A percentile compares a stretch with the other conserved stretches of the same genome.
These are phyloP conservation scores for Saccharomyces uvarum DNA, from an alignment of 1,139 yeast genomes.

Conservation along the genomic window DNA sequence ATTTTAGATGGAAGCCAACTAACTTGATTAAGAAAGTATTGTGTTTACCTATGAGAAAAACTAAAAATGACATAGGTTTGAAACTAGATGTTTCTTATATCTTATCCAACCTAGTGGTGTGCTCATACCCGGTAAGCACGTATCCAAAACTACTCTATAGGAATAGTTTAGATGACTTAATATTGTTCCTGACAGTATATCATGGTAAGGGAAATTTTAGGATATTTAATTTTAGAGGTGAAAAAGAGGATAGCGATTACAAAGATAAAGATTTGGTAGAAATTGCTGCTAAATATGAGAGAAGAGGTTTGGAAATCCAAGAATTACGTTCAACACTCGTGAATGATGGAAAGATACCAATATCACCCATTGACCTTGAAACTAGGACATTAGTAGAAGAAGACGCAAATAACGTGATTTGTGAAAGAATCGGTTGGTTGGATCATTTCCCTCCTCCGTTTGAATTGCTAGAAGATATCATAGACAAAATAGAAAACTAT, in stretches of 20 bases:
- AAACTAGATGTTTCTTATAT: slow-evolving; percentile 59
- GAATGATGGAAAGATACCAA: not conserved
- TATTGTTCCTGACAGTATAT: slow-evolving; percentile 40
- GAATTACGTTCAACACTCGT: not conserved
- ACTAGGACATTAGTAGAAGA: not conserved
- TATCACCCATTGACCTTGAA: not conserved
- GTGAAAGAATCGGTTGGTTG: slow-evolving; percentile 37
- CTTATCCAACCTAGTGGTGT: slow-evolving; percentile 52
- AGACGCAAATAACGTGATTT: slow-evolving; percentile 3
- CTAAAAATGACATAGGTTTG: slow-evolving; percentile 24
- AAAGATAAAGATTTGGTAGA: slow-evolving; percentile 31
- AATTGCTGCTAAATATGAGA: not conserved
- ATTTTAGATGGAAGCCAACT: slow-evolving; percentile 8
- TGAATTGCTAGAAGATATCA: slow-evolving; percentile 38
- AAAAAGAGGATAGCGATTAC: slow-evolving; percentile 45
- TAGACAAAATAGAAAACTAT: slow-evolving; percentile 42
- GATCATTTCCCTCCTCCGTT: slow-evolving; percentile 80
- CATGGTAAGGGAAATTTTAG: slow-evolving; percentile 55
- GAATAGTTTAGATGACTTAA: slow-evolving; percentile 46
- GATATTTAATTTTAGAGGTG: slow-evolving; percentile 66
- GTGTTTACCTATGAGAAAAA: slow-evolving; percentile 22
- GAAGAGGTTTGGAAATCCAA: not conserved
- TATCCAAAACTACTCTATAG: slow-evolving; percentile 45
- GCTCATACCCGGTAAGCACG: slow-evolving; percentile 61
- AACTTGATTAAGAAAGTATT: slow-evolving; percentile 16